Evolutionary conservation across 2,329 filamentous ascomycete species (phyloP), one percentile per base, ranked within the genome.

Genomic region (Xylariaceae sp.): DNA sequence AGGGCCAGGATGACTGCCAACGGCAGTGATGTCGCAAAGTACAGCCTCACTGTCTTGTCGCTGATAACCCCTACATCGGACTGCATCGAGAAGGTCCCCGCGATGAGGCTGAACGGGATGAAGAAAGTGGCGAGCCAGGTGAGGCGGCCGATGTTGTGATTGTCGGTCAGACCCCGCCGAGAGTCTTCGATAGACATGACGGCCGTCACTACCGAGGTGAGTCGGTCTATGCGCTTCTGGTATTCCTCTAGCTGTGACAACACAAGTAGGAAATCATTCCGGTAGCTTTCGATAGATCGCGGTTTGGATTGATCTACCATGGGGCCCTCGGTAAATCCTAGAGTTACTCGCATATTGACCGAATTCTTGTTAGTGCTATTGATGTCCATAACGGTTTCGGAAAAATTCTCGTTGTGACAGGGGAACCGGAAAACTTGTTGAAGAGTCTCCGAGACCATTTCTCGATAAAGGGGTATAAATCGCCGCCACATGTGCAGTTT

Each of bases 71-170:
- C 26, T 26, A 66, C 46, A 23, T 69, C 57, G 3, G 63, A 52
- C 32, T 67, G 65, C 70, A 73, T 72, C 14, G 67, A 70, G 7
- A 72, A 67, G 20, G 68, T 52, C 1, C 62, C 64, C 14, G 70
- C 66, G 2, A 72, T 58, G 12, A 70, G 64, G 45, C 68, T 70
- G 20, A 73, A 56, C 2, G 71, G 71, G 16, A 72, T 69, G 56
- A 72, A 72, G 48, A 73, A 63, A 1, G 70, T 72, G 2, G 71
- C 71, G 2, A 73, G 56, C 65, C 65, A 70, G 0, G 69, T 72
- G 7, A 73, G 61, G 18, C 69, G 67, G n/a, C 64, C 62, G 19
- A 73, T 61, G 47, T 72, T 72, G 16, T 64, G 61, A 44, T 70
- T 70, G 43, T 72, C 68, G 16, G 64, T 65, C n/a, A 63, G 60